Evolutionary conservation across 202 grass and related monocot genomes (phyloP), one percentile per base, ranked within the genome.

Genomic region (Panicum virgatum): DNA sequence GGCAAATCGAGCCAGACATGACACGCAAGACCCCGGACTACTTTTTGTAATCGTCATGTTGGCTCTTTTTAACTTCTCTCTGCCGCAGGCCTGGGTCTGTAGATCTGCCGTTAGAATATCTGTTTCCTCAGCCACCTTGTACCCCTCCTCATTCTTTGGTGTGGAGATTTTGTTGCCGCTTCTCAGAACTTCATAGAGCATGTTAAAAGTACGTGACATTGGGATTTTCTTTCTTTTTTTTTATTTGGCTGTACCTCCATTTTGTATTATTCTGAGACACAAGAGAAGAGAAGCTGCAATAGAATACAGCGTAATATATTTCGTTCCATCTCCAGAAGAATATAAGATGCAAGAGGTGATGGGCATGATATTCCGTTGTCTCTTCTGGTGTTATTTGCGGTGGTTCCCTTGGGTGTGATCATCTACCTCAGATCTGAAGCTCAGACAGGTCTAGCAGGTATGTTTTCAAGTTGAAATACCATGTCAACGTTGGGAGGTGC

Each of bases 1-100:
- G 89, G 39, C 92, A 94, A 73, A 94, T 94, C 0, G 92, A 94
- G 56, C 92, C 92, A 0, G 92, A 94, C 52, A 89, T 82, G 63
- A 90, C 88, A 9, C 79, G 86, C 85, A 97, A 93, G 73, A 93
- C 93, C 62, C 90, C 90, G 0, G 93, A 97, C 78, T 93, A 97
- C 83, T 94, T 94, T 90, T 87, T 93, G 90, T 97, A 93, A 87
- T 87, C 9, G 5, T 7, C 19, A 14, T 69, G 74, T 39, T 30
- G 51, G 72, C 23, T 57, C 5, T 74, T 73, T 80, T 79, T 77
- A 58, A 71, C 68, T 40, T 27, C 34, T 75, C 44, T 45, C 12
- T 4, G 76, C 76, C n/a, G 69, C 29, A 45, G 2, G 14, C 47
- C 76, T 70, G 79, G 43, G 36, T 67, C 52, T 90, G 84, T 90